These are phyloP conservation scores for Inonotus obliquus DNA, from an alignment of 1,284 basidiomycete species.

Conservation along the genomic window DNA sequence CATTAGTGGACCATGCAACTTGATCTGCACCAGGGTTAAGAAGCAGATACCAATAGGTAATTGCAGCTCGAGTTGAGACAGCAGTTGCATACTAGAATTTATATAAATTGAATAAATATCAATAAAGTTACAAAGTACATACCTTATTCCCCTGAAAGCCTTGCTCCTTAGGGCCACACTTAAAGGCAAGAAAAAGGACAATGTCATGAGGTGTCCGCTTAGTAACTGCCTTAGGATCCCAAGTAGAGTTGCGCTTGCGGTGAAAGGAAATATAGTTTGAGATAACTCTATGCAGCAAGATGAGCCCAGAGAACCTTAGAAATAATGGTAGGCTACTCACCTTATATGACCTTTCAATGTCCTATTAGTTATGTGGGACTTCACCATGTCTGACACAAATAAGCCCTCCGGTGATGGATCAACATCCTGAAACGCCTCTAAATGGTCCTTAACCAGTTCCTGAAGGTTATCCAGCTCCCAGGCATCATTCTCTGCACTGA, in stretches of 20 bases:
- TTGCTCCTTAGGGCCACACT: conserved; percentile 15
- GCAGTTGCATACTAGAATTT: conserved; percentile 22
- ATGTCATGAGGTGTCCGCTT: conserved; percentile 17
- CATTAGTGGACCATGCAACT: conserved; percentile 21
- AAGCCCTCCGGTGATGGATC: background rate
- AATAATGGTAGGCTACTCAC: background rate
- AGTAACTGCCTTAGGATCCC: conserved; percentile 14
- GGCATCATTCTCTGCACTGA: background rate
- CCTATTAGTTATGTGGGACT: background rate
- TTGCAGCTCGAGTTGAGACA: conserved; percentile 24
- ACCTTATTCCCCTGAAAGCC: conserved; percentile 20
- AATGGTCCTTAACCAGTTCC: background rate
- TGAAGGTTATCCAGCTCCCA: background rate
- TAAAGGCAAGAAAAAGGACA: conserved; percentile 15
- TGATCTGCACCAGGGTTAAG: conserved; percentile 20
- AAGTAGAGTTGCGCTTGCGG: background rate
- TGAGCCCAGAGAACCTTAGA: background rate
- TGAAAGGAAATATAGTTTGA: conserved; percentile 11
- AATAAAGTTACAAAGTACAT: background rate
- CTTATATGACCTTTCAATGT: conserved; percentile 10
- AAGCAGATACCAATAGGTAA: conserved; percentile 21
- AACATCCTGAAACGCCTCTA: background rate
- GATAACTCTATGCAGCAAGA: conserved; percentile 9
- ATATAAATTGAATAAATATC: background rate
- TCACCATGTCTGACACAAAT: conserved; percentile 1